Conservation (phyloP, 2,329 filamentous ascomycete genomes). For the Pestalotiopsis sp. region DNA sequence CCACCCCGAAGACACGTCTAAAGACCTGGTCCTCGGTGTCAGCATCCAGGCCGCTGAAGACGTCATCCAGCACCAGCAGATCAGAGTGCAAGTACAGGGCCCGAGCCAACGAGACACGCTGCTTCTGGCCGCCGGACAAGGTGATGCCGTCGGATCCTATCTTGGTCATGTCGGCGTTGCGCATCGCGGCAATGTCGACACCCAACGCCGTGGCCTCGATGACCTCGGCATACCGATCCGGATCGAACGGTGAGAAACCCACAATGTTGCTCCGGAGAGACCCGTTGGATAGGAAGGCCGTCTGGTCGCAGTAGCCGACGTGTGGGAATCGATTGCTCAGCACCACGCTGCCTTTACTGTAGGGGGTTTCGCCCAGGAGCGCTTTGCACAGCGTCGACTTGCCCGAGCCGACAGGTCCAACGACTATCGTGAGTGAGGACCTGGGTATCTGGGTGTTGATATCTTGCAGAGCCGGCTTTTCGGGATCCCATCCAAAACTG, state of each 20-base stretch:
- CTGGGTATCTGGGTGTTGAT: conserved; percentile 35
- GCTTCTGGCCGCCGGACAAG: conserved; percentile 50
- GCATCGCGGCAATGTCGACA: conserved; percentile 36
- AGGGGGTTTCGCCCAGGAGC: conserved; percentile 39
- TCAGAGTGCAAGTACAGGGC: conserved; percentile 33
- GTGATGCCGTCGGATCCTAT: conserved; percentile 48
- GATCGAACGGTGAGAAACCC: conserved; percentile 28
- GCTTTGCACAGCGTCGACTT: conserved; percentile 47
- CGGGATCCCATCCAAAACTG: conserved; percentile 37
- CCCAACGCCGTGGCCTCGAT: conserved; percentile 27
- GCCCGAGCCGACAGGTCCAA: conserved; percentile 46
- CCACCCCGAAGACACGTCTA: conserved; percentile 28
- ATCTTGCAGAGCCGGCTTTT: conserved; percentile 28
- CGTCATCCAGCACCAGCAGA: conserved; percentile 37
- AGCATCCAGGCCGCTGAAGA: conserved; percentile 38
- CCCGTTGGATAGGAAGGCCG: conserved; percentile 37
- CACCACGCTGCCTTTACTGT: conserved; percentile 25
- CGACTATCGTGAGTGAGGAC: conserved; percentile 38
- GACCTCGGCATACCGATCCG: conserved; percentile 29
- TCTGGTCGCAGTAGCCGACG: conserved; percentile 41
- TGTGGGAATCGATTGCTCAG: conserved; percentile 22
- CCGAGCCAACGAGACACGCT: conserved; percentile 38
- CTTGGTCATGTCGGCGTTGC: conserved; percentile 38
- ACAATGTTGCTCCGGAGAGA: conserved; percentile 34
- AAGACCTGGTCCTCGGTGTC: conserved; percentile 36